Base-by-base conservation (phyloP, 2,329 filamentous ascomycete genomes). In the Xylaria arbuscula region DNA sequence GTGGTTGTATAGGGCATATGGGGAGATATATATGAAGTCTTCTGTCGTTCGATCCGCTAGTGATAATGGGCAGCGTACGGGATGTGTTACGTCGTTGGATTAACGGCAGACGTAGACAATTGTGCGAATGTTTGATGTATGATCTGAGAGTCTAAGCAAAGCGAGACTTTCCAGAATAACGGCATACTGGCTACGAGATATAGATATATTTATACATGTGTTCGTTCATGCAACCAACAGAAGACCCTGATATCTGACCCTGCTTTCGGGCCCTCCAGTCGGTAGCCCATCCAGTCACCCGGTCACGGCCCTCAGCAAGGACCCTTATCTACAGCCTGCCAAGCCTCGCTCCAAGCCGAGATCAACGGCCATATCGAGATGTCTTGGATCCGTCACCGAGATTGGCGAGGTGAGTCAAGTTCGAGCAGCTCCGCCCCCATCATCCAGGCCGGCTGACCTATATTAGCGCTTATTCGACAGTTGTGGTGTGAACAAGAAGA, bases 1-100 rank as follows among this genome's bases (percentile, higher is more conserved):
- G 69, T 70, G 11, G 56, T 70, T 45, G 62, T 68, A 57, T 63
- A 72, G 34, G 66, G 64, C 67, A 71, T 72, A 28, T 28, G 28
- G 28, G 28, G 28, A 22, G 40, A 28, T 24, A 24, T 8, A 28
- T 48, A 40, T 51, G 15, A 32, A 24, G 24, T 17, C 3, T 28
- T 56, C 19, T 24, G 24, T n/a, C 0, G 19, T 32, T 32, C 15
- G n/a, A 57, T n/a, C 38, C 13, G 38, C 13, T 28, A 32, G 19
- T 19, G n/a, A 32, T 45, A 45, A 7, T n/a, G n/a, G n/a, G n/a
- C n/a, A n/a, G n/a, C n/a, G n/a, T n/a, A n/a, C n/a, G n/a, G n/a
- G n/a, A n/a, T n/a, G n/a, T n/a, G n/a, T n/a, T n/a, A n/a, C n/a
- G n/a, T n/a, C n/a, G n/a, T n/a, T n/a, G n/a, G n/a, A n/a, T n/a